These are phyloP conservation scores for Hyaloscypha finlandica DNA, from an alignment of 495 filamentous ascomycete genomes.

Conservation along the genomic window DNA sequence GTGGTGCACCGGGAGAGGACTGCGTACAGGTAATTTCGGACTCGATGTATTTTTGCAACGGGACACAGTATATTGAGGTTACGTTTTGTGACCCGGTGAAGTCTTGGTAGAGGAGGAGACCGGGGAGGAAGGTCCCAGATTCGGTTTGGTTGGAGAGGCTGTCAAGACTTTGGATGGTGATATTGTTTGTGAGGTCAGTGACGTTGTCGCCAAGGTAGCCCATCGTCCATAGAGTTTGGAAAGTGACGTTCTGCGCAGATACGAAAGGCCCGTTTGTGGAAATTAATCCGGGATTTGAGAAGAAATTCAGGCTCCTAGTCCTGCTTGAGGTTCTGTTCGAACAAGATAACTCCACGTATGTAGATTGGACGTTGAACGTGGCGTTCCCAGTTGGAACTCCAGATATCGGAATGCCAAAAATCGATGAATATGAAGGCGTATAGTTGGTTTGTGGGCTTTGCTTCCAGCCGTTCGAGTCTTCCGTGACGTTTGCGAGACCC, in stretches of 20 bases:
- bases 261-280: constrained; percentile 21
- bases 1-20: neutral
- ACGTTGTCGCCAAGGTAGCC: constrained; percentile 24
- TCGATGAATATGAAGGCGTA: constrained; percentile 20
- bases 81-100: constrained; percentile 24
- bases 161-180: constrained; percentile 17
- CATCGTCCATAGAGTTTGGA: constrained; percentile 19
- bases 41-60: constrained; percentile 25
- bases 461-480: constrained; percentile 22
- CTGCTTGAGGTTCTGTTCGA: constrained; percentile 10
- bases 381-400: constrained; percentile 22
- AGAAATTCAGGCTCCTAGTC: neutral
- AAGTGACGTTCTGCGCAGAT: constrained; percentile 13
- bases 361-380: constrained; percentile 22
- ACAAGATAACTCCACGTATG: constrained; percentile 24
- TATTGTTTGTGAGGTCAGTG: constrained; percentile 14
- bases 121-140: constrained; percentile 12
- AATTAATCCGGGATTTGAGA: constrained; percentile 23
- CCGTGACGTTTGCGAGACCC: constrained; percentile 1
- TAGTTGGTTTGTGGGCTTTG: constrained; percentile 5
- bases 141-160: constrained; percentile 4
- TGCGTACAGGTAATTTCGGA: constrained; percentile 15
- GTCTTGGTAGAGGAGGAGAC: constrained; percentile 25
- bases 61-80: constrained; percentile 25
- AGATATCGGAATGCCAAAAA: constrained; percentile 25